Evolutionary conservation across 1,139 yeast species (phyloP), one percentile per base, ranked within the genome.

Genomic region (Sugiyamaella grinbergsii): DNA sequence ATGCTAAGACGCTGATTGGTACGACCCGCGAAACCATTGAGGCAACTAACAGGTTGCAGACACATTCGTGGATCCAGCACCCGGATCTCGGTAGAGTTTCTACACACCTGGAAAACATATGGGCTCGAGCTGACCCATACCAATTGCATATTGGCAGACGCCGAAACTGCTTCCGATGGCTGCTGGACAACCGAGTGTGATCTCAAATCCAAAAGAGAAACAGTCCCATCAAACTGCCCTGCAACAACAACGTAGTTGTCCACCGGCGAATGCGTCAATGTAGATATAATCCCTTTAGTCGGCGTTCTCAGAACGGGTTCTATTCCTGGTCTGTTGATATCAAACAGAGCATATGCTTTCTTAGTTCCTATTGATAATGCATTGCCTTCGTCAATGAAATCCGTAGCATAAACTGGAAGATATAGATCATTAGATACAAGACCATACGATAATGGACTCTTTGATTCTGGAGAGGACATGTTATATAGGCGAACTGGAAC

Each of bases 21-120:
- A 18, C 42, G 32, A 2, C 58, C 63, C 2, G 50, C 37, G 18
- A 15, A 41, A 16, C 10, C 48, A 13, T 47, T 48, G 19, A 4
- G 58, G 60, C 2, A 64, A 55, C 32, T 52, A 57, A 16, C 55
- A 24, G 13, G 26, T 18, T 31, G 13, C 5, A 69, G 47, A 10
- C 58, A 62, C 69, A 66, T 65, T 19, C 73, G 54, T 1, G 62
- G 20, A 42, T 69, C 73, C 5, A 70, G 51, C 0, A 66, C 58
- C 4, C 54, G 48, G 11, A 69, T 62, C 4, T 39, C 46, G 3
- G 54, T 37, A 1, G 61, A 51, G 22, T 64, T 60, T 41, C 73
- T 54, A 16, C 63, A 51, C 0, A 66, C 42, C 2, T 60, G 60
- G 40, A 56, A 64, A 1, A 68, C 18, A 33, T 62, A 66, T 15